Evolutionary conservation across 2,329 filamentous ascomycete species (phyloP).

Genomic region (Fusarium sp.): DNA sequence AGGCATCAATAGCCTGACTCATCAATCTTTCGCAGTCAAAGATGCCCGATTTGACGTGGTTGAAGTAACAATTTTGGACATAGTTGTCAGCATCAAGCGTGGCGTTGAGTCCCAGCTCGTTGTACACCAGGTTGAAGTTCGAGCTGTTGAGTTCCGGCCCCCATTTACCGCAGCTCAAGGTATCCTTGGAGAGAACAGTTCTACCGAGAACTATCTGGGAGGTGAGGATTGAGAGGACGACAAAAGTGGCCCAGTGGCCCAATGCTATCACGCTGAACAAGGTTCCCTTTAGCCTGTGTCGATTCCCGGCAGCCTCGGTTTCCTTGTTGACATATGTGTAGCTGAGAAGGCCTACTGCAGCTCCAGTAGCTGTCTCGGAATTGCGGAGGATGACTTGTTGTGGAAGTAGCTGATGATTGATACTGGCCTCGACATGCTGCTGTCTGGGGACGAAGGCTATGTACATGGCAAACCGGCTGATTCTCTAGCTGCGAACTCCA

Average conservation of each 20-base stretch:
- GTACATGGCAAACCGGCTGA: neutral
- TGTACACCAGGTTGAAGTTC: neutral
- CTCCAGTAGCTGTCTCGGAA: neutral
- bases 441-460: neutral
- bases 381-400: neutral
- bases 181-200: neutral
- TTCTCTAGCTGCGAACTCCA: neutral
- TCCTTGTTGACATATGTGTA: neutral
- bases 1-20: neutral
- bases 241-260: neutral
- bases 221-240: neutral
- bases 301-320: neutral
- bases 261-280: neutral
- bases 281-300: neutral
- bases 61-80: neutral
- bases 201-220: neutral
- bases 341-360: neutral
- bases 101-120: neutral
- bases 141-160: neutral
- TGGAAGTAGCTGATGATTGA: neutral
- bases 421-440: neutral
- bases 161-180: neutral
- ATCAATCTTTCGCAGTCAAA: neutral
- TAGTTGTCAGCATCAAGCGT: neutral
- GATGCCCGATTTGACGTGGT: neutral